Evolutionary conservation across 192 early-diverging fungal genomes (phyloP), one percentile per base, ranked within the genome.

Genomic region (Physocladia obscura): DNA sequence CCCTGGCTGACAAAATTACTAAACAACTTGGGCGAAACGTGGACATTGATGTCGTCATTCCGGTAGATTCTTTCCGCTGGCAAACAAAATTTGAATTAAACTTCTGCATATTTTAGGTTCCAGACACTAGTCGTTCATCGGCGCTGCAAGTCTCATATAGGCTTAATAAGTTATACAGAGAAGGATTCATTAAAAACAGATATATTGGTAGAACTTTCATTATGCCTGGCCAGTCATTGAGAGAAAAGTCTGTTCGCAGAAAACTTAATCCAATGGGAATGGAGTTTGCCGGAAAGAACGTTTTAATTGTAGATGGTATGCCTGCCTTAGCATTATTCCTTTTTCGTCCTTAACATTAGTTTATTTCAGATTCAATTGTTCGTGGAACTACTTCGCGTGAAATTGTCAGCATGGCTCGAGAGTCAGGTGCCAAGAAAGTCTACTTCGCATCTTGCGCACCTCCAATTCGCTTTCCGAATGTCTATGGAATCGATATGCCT

Each of bases 401-500:
- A 80, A 99, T 99, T 77, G 90, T 99, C 54, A 92, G 94, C 77
- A 99, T 99, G 97, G 97, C 97, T 2, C 90, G 97, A 50, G 97
- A 99, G 40, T 91, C 92, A 55, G 97, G 97, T 55, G 98, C 98
- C 39, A 92, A 91, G 70, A 98, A 98, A 81, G 95, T 99, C 13
- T 98, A 98, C 81, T 94, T 99, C 81, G 98, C 98, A 3, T 99
- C 98, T 17, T 97, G 95, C 49, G 90, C 98, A 0, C 98, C 98
- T 36, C 86, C 95, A 57, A 92, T 99, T 57, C 86, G 84, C 30
- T 95, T 84, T 84, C 95, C 95, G 63, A 99, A 99, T 81, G 98
- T 98, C 37, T 99, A 99, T 76, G 98, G 98, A 69, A 99, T 99
- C 79, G 96, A 99, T 73, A 99, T 99, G 96, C 98, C 98, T 26